Evolutionary conservation across 805 yeast species (phyloP).

Genomic region (Metschnikowia dekortorum): DNA sequence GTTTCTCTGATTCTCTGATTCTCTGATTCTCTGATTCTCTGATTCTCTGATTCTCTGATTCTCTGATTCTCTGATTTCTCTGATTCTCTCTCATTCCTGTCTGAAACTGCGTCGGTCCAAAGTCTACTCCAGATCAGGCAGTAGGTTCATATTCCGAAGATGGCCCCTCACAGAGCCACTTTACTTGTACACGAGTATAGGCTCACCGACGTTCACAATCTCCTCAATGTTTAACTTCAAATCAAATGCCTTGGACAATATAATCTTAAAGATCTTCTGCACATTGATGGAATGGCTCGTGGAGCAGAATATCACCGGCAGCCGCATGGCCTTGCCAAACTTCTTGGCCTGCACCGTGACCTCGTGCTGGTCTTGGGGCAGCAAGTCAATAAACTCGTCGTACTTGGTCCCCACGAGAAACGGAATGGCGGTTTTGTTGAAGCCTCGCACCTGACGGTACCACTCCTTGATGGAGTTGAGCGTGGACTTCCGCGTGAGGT

Average conservation of each 20-base stretch:
- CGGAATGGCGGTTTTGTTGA: conserved; percentile 87
- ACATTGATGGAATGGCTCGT: conserved; percentile 89
- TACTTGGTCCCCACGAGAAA: conserved; percentile 90
- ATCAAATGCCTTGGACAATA: conserved; percentile 87
- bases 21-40: too few species aligned
- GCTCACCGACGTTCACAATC: conserved; percentile 84
- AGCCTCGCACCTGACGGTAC: conserved; percentile 89
- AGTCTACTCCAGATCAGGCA: too few species aligned
- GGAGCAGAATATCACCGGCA: conserved; percentile 81
- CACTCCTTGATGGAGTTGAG: conserved; percentile 87
- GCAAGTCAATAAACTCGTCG: conserved; percentile 76
- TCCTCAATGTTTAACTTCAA: conserved; percentile 79
- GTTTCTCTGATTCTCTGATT: too few species aligned
- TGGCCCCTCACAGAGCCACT: too few species aligned
- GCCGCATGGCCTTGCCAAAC: conserved; percentile 86
- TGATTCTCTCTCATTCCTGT: too few species aligned
- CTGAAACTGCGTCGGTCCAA: too few species aligned
- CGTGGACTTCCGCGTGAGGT: conserved; percentile 80
- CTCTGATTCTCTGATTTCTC: too few species aligned
- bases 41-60: too few species aligned
- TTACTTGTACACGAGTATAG: conserved; percentile 64
- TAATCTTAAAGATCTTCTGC: conserved; percentile 88
- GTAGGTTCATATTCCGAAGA: too few species aligned
- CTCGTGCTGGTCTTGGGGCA: conserved; percentile 77
- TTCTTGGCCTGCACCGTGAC: conserved; percentile 77